Percentiles rank a stretch among this genome's conserved stretches.
Evolutionary conservation across 345 rosid species (phyloP).

Genomic region (Euphorbia pulcherrima): DNA sequence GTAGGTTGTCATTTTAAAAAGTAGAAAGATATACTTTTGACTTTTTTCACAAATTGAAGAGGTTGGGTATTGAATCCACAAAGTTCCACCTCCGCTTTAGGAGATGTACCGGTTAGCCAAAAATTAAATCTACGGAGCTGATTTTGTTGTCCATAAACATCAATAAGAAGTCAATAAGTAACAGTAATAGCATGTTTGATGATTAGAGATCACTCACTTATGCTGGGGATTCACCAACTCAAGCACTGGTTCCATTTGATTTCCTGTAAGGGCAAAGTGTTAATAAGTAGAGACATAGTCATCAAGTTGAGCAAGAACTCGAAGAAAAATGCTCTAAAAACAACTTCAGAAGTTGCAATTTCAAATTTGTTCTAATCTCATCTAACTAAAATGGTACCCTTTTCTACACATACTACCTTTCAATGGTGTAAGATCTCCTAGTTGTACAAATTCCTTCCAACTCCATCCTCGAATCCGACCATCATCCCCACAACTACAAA

Average conservation of each 20-base stretch:
- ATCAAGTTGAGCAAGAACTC: background rate
- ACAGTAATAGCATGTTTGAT: background rate
- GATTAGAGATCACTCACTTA: constrained; percentile 47
- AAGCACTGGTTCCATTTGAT: constrained; percentile 54
- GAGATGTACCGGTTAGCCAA: too few relatives aligned
- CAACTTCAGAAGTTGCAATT: background rate
- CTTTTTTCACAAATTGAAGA: too few relatives aligned
- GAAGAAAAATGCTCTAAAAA: background rate
- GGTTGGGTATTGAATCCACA: too few relatives aligned
- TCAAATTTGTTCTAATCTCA: background rate
- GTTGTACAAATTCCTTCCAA: constrained; percentile 57
- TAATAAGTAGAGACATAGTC: constrained; percentile 2
- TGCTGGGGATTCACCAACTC: constrained; percentile 80
- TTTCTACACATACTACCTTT: constrained; percentile 42
- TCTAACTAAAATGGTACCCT: background rate
- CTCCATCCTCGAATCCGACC: constrained; percentile 88
- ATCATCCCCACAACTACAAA: constrained; percentile 90
- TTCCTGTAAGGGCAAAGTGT: constrained; percentile 41
- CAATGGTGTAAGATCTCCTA: constrained; percentile 35
- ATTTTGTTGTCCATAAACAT: background rate
- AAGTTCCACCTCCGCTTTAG: too few relatives aligned
- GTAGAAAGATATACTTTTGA: background rate
- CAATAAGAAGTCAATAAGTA: background rate
- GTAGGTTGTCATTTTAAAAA: background rate
- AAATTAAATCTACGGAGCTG: background rate